Evolutionary conservation across 495 filamentous ascomycete genomes (phyloP), one percentile per base, ranked within the genome.

Genomic region (Viridothelium virens): DNA sequence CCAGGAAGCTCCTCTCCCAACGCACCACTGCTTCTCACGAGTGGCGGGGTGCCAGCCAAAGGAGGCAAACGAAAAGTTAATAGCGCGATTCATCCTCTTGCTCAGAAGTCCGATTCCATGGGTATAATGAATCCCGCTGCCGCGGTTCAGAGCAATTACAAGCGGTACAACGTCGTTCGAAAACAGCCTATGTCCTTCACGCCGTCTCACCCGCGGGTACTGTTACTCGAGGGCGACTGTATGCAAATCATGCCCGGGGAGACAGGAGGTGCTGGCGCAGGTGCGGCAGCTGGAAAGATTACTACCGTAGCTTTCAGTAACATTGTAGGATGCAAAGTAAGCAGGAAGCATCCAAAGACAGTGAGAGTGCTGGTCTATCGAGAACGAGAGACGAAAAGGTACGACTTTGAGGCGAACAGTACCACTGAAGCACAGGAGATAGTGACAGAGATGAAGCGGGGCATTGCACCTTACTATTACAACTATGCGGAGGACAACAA

Each of bases 131-230:
- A 65, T 82, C 44, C 61, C 9, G 63, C 63, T 16, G 66, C 65
- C 62, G 37, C 56, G 36, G 56, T 91, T 7, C 31, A 61, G 36
- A 83, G 85, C 31, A 87, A 85, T 70, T 90, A 91, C 72, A 88
- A 89, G 70, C 93, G 91, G 70, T 98, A 92, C 75, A 88, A 86
- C 38, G 95, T 98, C 18, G 90, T 88, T 78, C 87, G 95, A 69
- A 96, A 96, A 74, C 92, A 96, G 72, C 87, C 91, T 25, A 96
- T 97, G 90, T 87, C 91, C 37, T 91, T 98, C 74, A 87, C 94
- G 44, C 86, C 90, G 3, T 86, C 91, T 62, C 90, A 90, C 68
- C 86, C 92, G 72, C 86, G 89, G 47, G 85, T 95, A 14, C 80
- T 98, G 36, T 88, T 89, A 6, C 91, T 98, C 68, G 94, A 97